Base-by-base conservation (phyloP, 306 rosid genomes). In the Hippophae rhamnoides region DNA sequence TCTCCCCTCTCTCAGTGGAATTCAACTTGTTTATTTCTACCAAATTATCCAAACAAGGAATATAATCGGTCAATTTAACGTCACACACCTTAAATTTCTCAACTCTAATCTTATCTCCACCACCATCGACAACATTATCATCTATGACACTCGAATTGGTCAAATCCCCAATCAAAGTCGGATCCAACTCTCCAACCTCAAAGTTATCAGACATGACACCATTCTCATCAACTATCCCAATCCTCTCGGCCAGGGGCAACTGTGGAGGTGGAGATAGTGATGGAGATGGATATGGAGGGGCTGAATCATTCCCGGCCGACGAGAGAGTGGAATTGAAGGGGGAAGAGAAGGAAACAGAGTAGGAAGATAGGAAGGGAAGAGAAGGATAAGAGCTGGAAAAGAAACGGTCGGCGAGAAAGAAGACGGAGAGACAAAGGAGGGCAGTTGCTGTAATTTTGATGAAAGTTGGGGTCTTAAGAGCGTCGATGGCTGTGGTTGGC, bases 161-260 rank as follows among this genome's bases (percentile, higher is more conserved):
- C 60, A 54, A 62, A 42, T 76, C 75, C 60, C 63, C 78, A 0
- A 40, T 61, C 41, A 70, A 27, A 56, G 52, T 66, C 5, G 67
- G 70, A 74, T 81, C 94, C 3, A 72, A 63, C 10, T 81, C 89
- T 2, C 98, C 95, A 14, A 90, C 74, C 45, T 66, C 74, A 65
- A 90, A 87, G 52, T 85, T 81, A 61, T 80, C 84, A 47, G 93
- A 66, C 98, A 92, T 85, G 4, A 78, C 74, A 26, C 96, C 98
- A 53, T 79, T 81, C 55, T 81, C 88, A 53, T 87, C 86, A 43
- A 92, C 41, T 18, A 92, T 54, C 23, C 96, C 98, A 69, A 69
- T 74, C 62, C 82, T 64, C 77, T 78, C 75, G 58, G 77, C 74
- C 45, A 50, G 69, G 41, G 62, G 18, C 11, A 69, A 18, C 23